Conservation (phyloP, 352 stramenopile genomes). For the Phytophthora melonis region DNA sequence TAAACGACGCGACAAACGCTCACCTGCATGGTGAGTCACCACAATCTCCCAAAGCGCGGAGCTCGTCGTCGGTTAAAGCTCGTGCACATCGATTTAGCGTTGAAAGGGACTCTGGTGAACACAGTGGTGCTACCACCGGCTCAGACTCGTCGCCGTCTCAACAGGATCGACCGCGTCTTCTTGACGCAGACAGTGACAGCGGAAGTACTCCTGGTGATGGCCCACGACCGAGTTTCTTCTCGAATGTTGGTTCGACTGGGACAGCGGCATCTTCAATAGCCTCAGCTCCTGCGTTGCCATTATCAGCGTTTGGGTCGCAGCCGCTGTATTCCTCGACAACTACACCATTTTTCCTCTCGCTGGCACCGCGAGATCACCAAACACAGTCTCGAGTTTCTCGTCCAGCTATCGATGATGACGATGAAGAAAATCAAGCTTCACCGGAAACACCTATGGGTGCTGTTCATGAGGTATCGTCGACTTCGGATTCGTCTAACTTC, state of each 20-base stretch:
- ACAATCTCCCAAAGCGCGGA: conserved; percentile 15
- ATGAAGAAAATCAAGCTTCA: conserved; percentile 28
- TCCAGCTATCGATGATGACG: conserved; percentile 29
- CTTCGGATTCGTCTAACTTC: conserved; percentile 58
- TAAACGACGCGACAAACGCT: background rate
- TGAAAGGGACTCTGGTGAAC: conserved; percentile 30
- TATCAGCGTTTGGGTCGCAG: conserved; percentile 54
- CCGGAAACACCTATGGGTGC: conserved; percentile 8
- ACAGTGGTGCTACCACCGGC: conserved; percentile 36
- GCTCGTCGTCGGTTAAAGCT: conserved; percentile 4
- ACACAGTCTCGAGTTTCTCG: conserved; percentile 14
- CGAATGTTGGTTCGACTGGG: conserved; percentile 43
- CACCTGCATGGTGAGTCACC: conserved; percentile 1
- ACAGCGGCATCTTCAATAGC: conserved; percentile 26
- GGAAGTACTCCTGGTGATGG: conserved; percentile 29
- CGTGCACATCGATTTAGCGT: conserved; percentile 1
- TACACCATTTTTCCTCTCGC: conserved; percentile 65
- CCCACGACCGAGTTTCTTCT: conserved; percentile 49
- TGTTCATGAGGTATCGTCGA: conserved; percentile 24
- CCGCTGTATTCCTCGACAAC: conserved; percentile 54
- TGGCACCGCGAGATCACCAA: conserved; percentile 44
- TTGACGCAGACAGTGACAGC: conserved; percentile 29
- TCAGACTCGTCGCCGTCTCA: conserved; percentile 39
- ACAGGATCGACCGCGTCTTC: conserved; percentile 24
- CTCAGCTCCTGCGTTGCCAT: conserved; percentile 38